A percentile compares a stretch with the other conserved stretches of the same genome.
Evolutionary conservation across 768 basidiomycete species (phyloP).

Genomic region (Lactarius vividus): DNA sequence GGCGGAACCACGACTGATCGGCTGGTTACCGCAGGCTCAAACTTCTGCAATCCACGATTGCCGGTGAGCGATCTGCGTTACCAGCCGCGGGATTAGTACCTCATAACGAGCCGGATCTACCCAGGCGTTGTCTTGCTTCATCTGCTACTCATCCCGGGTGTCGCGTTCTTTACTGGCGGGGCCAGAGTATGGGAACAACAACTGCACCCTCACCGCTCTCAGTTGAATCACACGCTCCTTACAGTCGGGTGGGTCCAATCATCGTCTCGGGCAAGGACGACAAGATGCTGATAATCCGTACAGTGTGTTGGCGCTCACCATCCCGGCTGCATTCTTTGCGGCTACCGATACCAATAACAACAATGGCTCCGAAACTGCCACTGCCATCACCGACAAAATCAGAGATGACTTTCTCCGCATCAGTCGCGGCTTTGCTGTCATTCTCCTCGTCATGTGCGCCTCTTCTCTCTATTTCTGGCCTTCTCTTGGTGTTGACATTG

Average conservation of each 20-base stretch:
- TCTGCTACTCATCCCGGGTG: conserved; percentile 66
- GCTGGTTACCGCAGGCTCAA: conserved; percentile 44
- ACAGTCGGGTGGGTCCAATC: conserved; percentile 55
- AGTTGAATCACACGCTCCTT: conserved; percentile 68
- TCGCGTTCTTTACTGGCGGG: conserved; percentile 69
- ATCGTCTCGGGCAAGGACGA: neutral
- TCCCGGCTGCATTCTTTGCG: conserved; percentile 69
- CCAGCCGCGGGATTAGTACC: neutral
- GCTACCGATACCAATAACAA: conserved; percentile 47
- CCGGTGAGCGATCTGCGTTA: conserved; percentile 41
- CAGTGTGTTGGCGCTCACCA: conserved; percentile 60
- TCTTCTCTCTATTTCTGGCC: neutral
- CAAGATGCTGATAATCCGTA: neutral
- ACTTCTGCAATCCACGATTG: conserved; percentile 66
- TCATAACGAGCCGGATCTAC: neutral
- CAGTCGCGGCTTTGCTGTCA: conserved; percentile 62
- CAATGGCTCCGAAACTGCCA: conserved; percentile 22
- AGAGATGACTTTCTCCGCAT: conserved; percentile 53
- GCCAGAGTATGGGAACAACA: conserved; percentile 65
- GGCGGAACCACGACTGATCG: neutral
- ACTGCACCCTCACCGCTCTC: conserved; percentile 59
- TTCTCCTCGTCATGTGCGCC: conserved; percentile 58
- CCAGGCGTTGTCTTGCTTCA: conserved; percentile 71
- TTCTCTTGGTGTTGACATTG: neutral
- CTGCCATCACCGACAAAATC: conserved; percentile 43